These are phyloP conservation scores for Mucor saturninus DNA, from an alignment of 371 early-diverging fungal species.

Conservation along the genomic window DNA sequence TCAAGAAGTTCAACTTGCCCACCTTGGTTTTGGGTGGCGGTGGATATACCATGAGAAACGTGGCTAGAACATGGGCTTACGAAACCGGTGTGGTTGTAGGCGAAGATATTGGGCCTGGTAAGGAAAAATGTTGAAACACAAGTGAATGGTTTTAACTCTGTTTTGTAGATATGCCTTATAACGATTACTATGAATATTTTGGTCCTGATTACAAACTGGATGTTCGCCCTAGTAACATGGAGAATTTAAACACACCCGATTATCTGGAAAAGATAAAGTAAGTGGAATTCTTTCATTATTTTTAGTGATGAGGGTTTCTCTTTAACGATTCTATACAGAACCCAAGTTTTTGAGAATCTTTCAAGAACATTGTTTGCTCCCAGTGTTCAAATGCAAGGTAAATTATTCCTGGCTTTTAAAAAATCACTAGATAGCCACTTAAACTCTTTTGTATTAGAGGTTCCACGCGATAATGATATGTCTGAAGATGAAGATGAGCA, in stretches of 20 bases:
- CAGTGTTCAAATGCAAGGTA: conserved; percentile 59
- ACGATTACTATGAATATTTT: conserved; percentile 86
- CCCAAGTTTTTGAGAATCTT: conserved; percentile 76
- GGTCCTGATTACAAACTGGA: conserved; percentile 88
- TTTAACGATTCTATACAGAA: conserved; percentile 20
- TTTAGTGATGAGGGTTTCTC: too few relatives aligned
- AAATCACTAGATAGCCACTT: not conserved
- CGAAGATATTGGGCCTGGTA: conserved; percentile 45
- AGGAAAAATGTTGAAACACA: not conserved
- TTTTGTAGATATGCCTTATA: conserved; percentile 34
- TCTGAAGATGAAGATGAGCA: conserved; percentile 62
- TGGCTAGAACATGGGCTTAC: conserved; percentile 94
- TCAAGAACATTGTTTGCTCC: conserved; percentile 83
- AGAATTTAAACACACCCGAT: conserved; percentile 81
- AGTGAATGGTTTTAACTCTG: too few relatives aligned
- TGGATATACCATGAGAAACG: conserved; percentile 97
- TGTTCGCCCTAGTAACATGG: conserved; percentile 89
- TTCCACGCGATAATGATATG: conserved; percentile 47
- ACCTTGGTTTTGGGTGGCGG: conserved; percentile 96
- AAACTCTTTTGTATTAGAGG: conserved; percentile 30
- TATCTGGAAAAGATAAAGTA: conserved; percentile 80
- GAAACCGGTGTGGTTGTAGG: conserved; percentile 92
- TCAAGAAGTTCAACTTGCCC: conserved; percentile 89
- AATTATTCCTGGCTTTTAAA: not conserved
- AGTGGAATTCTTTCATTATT: not conserved